Base-by-base conservation (phyloP, 2,329 filamentous ascomycete species). In the Fusarium brevicatenulatum region DNA sequence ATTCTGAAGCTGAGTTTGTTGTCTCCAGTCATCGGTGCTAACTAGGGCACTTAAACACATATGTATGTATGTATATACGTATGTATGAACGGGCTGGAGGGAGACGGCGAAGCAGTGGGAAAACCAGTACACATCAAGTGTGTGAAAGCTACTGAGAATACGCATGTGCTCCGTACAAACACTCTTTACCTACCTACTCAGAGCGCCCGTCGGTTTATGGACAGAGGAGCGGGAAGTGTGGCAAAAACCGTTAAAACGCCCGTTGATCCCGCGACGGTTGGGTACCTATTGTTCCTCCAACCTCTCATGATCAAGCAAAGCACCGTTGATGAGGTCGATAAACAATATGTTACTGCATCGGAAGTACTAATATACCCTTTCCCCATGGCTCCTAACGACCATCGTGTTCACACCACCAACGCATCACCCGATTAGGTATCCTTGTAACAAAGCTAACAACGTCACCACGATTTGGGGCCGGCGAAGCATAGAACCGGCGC, bases 231-330 rank as follows among this genome's bases (percentile, higher is more conserved):
- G 50, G 43, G 57, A 64, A 46, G 28, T 39, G 60, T 60, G 49
- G 42, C 59, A 61, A 54, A 63, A 32, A 23, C 66, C 58, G 63
- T 68, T 71, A 52, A 49, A 65, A 68, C 70, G 52, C 70, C 66
- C 71, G 67, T 58, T 63, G 42, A 56, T 25, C 61, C 50, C 61
- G 49, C 49, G 28, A 42, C 42, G 61, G 63, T 68, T 73, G 63
- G 54, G 42, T 42, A 16, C 25, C 25, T 28, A 68, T 30, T 36
- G 43, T 49, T 71, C 42, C 49, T 61, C 37, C 13, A 44, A 44
- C 21, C 43, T 52, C 34, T 68, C 53, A 69, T 71, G 70, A 73
- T 65, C 71, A 28, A 60, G 30, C 37, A 43, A 28, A 60, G 36
- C 58, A 58, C 36, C 16, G 16, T 23, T 23, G 30, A 23, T 66